These are phyloP conservation scores for Eudorina sp. DNA, from an alignment of 139 green algal species.

Conservation along the genomic window DNA sequence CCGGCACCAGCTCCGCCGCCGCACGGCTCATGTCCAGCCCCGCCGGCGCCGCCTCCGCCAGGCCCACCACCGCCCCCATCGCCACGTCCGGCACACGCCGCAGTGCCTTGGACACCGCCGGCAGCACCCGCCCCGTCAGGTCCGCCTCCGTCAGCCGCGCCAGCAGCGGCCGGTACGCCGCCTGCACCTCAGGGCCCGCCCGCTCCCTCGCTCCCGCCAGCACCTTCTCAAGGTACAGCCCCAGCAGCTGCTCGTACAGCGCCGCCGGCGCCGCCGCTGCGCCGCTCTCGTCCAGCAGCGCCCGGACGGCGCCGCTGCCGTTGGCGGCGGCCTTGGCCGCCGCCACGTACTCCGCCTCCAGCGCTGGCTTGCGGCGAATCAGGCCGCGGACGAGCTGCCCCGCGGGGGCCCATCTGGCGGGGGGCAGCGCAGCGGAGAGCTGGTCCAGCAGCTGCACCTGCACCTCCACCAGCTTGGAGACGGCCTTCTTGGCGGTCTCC, in stretches of 20 bases:
- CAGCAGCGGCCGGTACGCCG: constrained; percentile 68
- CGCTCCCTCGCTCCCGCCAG: neutral
- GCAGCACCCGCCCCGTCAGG: constrained; percentile 71
- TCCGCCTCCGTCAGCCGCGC: constrained; percentile 57
- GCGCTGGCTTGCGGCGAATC: constrained; percentile 33
- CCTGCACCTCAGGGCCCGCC: neutral
- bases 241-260: constrained; percentile 28
- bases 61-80: constrained; percentile 55
- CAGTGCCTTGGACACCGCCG: constrained; percentile 69
- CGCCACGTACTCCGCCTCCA: constrained; percentile 59
- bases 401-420: neutral
- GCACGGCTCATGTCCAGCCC: constrained; percentile 62
- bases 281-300: constrained; percentile 41
- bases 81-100: constrained; percentile 82
- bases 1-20: constrained; percentile 66
- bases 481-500: constrained; percentile 70
- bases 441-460: constrained; percentile 56
- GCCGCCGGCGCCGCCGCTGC: neutral
- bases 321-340: constrained; percentile 47
- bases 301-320: constrained; percentile 50
- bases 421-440: neutral
- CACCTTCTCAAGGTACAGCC: constrained; percentile 47
- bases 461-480: constrained; percentile 78
- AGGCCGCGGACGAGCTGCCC: constrained; percentile 23
- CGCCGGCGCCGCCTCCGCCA: constrained; percentile 53